These are phyloP conservation scores for Rhodofomes roseus DNA, from an alignment of 1,284 basidiomycete species.

Conservation along the genomic window DNA sequence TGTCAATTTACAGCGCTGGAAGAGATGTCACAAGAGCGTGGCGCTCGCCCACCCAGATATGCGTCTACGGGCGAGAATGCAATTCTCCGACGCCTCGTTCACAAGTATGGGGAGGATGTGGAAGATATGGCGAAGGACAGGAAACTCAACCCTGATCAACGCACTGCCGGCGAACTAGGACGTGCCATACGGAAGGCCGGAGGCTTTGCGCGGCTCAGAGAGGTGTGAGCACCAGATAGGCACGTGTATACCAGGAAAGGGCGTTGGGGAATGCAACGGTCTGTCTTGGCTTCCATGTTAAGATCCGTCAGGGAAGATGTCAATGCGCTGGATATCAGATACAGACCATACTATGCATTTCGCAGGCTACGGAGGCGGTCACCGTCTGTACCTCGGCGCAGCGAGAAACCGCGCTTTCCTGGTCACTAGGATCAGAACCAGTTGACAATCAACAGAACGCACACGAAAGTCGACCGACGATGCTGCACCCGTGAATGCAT, in stretches of 20 bases:
- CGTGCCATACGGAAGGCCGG: conserved; percentile 57
- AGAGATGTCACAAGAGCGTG: conserved; percentile 38
- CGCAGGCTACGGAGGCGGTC: neutral
- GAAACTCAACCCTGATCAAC: conserved; percentile 81
- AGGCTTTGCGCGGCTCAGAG: conserved; percentile 26
- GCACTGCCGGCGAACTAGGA: conserved; percentile 80
- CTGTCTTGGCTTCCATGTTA: neutral
- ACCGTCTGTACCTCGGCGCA: neutral
- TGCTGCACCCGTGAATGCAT: no score
- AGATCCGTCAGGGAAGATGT: neutral
- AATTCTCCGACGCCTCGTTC: conserved; percentile 68
- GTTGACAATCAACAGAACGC: neutral
- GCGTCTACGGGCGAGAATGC: conserved; percentile 67
- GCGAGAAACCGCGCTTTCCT: neutral
- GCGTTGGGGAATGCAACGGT: neutral
- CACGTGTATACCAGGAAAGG: conserved; percentile 12
- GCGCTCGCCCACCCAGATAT: conserved; percentile 50
- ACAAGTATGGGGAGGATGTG: conserved; percentile 71
- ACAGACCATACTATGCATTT: neutral
- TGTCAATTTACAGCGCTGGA: conserved; percentile 39
- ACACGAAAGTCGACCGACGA: neutral
- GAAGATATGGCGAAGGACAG: conserved; percentile 79
- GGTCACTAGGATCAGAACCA: neutral
- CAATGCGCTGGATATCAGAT: neutral
- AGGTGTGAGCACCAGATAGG: conserved; percentile 4